Evolutionary conservation across 192 early-diverging fungal species (phyloP), one percentile per base, ranked within the genome.

Genomic region (Umbelopsis ramanniana): DNA sequence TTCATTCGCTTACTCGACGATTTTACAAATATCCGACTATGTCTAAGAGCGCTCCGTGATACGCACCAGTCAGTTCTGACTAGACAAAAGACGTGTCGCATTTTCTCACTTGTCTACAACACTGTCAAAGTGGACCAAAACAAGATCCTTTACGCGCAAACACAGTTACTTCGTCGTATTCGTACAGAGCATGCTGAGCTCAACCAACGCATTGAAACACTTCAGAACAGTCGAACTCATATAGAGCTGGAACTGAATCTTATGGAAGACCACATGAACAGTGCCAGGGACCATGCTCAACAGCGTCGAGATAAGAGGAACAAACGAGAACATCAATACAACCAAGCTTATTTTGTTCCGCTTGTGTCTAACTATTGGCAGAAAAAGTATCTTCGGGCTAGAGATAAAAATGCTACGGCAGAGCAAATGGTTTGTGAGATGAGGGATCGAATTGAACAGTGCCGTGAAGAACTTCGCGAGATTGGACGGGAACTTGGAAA

Each of bases 331-430:
- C 35, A 38, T 15, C 74, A 75, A 45, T 75, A 75, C 22, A 69
- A 75, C 46, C 57, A 52, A 69, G 57, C 70, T 4, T 75, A 75
- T 45, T 33, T 63, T 75, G 55, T 75, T 35, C 74, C 74, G 15
- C 22, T 75, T 19, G 60, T 75, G 5, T 57, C 68, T 1, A 52
- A 57, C 6, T 69, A 75, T 26, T 67, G 35, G 40, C 52, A 75
- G 38, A 75, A 75, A 19, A 75, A 75, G n/a, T 75, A 75, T 63
- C 40, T 70, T 21, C 68, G 74, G 0, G 74, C 74, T 15, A 54
- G 68, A 23, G 74, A 75, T 50, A 75, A 75, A 35, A 75, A 75
- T 53, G 46, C 69, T 23, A 47, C 48, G 0, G 74, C 74, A 24
- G 74, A 75, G 45, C 68, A 75, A 33, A 47, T 57, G 35, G 74